phyloP scores from a whole-genome alignment of 441 rosid genomes.

The Pelargonium citronellum region DNA sequence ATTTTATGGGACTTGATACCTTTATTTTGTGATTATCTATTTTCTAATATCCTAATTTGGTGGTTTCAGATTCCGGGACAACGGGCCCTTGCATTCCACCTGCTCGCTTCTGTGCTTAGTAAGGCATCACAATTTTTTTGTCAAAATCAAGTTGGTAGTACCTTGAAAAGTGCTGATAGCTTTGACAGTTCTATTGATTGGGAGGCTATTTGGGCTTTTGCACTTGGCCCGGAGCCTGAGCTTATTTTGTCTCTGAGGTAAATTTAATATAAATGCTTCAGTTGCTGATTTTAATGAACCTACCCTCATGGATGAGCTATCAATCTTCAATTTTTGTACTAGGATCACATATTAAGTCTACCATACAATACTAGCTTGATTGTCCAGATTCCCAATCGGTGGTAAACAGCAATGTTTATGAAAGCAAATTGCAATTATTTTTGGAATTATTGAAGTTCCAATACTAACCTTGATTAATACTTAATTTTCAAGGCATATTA shows the following conservation, averaged over 20 bases:
- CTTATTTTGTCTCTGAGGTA: conserved; percentile 82
- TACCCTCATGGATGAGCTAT: conserved; percentile 10
- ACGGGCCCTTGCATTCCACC: conserved; percentile 65
- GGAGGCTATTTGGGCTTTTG: conserved; percentile 96
- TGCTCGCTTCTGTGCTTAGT: conserved; percentile 72
- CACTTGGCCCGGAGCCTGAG: conserved; percentile 95
- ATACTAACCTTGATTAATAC: background rate
- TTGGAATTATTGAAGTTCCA: background rate
- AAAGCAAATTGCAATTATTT: background rate
- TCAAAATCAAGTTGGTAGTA: conserved; percentile 43
- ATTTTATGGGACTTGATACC: background rate
- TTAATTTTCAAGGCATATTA: background rate
- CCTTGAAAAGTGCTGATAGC: conserved; percentile 25
- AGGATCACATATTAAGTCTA: background rate
- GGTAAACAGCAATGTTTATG: background rate
- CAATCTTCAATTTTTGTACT: conserved; percentile 4
- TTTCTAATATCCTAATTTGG: conserved; percentile 17
- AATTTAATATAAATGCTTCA: conserved; percentile 17
- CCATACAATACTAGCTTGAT: conserved; percentile 3
- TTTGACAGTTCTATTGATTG: conserved; percentile 49
- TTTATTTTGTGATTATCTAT: conserved; percentile 9
- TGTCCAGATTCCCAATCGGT: background rate
- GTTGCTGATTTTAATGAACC: conserved; percentile 11
- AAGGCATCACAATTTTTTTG: conserved; percentile 46
- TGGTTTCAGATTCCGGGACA: conserved; percentile 78